Evolutionary conservation across 176 grass and related monocot species (phyloP), one percentile per base, ranked within the genome.

Genomic region (Triticum urartu): DNA sequence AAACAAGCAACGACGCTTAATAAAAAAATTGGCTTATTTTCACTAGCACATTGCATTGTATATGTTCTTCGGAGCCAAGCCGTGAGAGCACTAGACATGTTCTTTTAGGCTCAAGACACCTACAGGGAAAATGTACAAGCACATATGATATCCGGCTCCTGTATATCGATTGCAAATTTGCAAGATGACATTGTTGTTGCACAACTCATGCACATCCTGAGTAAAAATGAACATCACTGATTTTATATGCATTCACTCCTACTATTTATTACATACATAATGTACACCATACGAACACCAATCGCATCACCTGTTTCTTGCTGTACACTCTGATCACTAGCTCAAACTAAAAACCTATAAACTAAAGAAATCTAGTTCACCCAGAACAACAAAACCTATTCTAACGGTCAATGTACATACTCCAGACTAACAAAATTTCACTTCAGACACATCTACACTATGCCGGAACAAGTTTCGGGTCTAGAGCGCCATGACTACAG

Each of bases 251-350:
- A 7, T 30, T 75, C 26, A 66, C 79, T 87, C 58, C 61, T 11
- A 21, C 9, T 68, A 90, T 43, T 90, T 84, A 91, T 74, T 91
- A 87, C 68, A 84, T 91, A 91, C 86, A 91, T 20, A 84, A 91
- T 91, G 36, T 91, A 85, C 89, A 85, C 15, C 62, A 62, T 58
- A 70, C 21, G 13, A 38, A 52, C 7, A 0, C 3, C 79, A 68
- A 84, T 28, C n/a, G 10, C 13, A 64, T 18, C 17, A 25, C 45
- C 13, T 18, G 28, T 52, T 36, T 47, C 61, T 52, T 61, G 38
- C 77, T 91, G 50, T 85, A 91, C 89, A 91, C 45, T 81, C 17
- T 54, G 1, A 68, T n/a, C 69, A 76, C 47, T 42, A 43, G 3
- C 73, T 75, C 42, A 25, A 77, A 28, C 63, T 75, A 26, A 38